Percentiles rank a stretch among this genome's conserved stretches.
phyloP scores from a whole-genome alignment of 371 early-diverging fungal genomes.

The Circinella umbellata region DNA sequence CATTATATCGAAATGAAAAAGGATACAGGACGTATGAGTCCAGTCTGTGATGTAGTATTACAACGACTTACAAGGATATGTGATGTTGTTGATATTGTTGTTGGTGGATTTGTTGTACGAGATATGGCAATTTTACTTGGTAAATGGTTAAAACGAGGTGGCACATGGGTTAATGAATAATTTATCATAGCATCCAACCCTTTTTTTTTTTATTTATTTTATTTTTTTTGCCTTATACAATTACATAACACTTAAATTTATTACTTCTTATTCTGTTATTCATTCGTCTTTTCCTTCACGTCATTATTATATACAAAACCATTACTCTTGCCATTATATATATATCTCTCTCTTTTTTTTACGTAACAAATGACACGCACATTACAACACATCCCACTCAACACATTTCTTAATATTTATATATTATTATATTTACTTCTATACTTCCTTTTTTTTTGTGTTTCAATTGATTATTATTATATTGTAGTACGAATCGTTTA shows the following conservation, averaged over 20 bases:
- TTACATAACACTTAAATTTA: too few species aligned
- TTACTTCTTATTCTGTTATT: neutral
- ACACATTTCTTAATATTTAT: neutral
- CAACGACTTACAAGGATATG: constrained; percentile 42
- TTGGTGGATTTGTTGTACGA: constrained; percentile 52
- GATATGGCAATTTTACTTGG: constrained; percentile 52
- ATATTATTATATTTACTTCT: constrained; percentile 8
- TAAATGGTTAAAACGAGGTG: constrained; percentile 58
- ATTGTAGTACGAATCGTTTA: constrained; percentile 8
- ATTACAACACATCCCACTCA: too few species aligned
- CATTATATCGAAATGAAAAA: constrained; percentile 31
- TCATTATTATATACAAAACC: too few species aligned
- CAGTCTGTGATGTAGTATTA: constrained; percentile 36
- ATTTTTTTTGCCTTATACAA: too few species aligned
- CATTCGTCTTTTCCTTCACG: neutral
- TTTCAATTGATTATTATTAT: neutral
- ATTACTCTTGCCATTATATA: too few species aligned
- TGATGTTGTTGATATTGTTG: constrained; percentile 35
- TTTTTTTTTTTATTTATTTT: too few species aligned
- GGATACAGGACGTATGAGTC: constrained; percentile 26
- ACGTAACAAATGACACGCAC: too few species aligned
- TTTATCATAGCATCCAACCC: too few species aligned
- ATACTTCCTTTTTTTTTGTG: neutral
- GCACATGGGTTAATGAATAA: constrained; percentile 56
- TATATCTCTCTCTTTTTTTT: too few species aligned